Percentiles rank a stretch among this genome's conserved stretches.
phyloP scores from a whole-genome alignment of 1,284 basidiomycete genomes.

The Boletus coffeatus region DNA sequence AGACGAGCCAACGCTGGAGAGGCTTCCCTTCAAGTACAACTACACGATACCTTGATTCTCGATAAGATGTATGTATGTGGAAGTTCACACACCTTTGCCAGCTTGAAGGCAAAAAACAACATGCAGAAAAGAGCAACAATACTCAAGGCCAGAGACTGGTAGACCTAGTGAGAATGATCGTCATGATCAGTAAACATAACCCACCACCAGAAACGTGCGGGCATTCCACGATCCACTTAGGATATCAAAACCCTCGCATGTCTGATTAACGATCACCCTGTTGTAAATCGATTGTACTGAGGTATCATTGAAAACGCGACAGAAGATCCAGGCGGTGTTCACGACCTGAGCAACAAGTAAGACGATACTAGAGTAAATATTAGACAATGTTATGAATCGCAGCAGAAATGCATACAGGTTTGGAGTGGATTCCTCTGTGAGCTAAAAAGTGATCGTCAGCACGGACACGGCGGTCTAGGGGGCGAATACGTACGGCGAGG shows the following conservation, averaged over 20 bases:
- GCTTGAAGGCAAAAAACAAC: conserved; percentile 33
- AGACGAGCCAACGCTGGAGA: conserved; percentile 48
- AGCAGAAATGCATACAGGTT: conserved; percentile 33
- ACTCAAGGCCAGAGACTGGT: conserved; percentile 32
- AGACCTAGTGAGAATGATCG: neutral
- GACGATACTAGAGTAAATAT: conserved; percentile 20
- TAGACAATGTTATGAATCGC: neutral
- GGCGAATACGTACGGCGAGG: conserved; percentile 33
- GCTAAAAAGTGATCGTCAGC: conserved; percentile 24
- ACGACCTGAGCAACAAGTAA: conserved; percentile 39
- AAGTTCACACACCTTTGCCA: conserved; percentile 34
- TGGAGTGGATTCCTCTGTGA: conserved; percentile 45
- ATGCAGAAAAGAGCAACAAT: conserved; percentile 30
- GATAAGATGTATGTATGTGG: neutral
- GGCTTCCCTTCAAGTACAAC: conserved; percentile 45
- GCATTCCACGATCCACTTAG: conserved; percentile 38
- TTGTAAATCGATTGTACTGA: conserved; percentile 30
- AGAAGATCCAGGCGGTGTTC: conserved; percentile 40
- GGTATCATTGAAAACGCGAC: conserved; percentile 31
- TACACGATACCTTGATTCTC: conserved; percentile 15
- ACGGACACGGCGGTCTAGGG: neutral
- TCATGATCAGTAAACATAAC: conserved; percentile 12
- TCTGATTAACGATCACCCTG: conserved; percentile 29
- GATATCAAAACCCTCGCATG: conserved; percentile 35
- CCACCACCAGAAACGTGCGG: conserved; percentile 31